A percentile compares a stretch with the other conserved stretches of the same genome.
Conservation (phyloP, 2,329 filamentous ascomycete genomes). For the Chaetothyriales sp. region DNA sequence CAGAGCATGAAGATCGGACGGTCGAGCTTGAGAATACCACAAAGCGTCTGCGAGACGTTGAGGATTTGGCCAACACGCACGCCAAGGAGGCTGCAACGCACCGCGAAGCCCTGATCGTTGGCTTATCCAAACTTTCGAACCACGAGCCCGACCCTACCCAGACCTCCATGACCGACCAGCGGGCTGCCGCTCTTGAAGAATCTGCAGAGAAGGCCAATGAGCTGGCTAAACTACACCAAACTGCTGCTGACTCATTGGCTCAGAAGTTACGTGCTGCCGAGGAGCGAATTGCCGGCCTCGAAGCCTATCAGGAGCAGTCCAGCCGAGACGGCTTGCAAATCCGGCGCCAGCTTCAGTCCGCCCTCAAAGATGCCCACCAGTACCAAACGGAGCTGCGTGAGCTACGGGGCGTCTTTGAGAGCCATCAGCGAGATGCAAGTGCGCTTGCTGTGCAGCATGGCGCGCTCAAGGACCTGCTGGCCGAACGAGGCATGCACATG, state of each 20-base stretch:
- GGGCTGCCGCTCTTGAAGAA: conserved; percentile 58
- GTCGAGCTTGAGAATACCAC: conserved; percentile 62
- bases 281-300: conserved; percentile 88
- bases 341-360: conserved; percentile 73
- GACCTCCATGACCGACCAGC: conserved; percentile 40
- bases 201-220: conserved; percentile 67
- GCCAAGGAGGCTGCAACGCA: conserved; percentile 78
- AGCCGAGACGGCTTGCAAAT: conserved; percentile 85
- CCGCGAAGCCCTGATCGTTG: conserved; percentile 65
- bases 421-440: conserved; percentile 85
- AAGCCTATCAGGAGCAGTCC: conserved; percentile 93
- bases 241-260: conserved; percentile 71
- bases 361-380: conserved; percentile 70
- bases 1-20: conserved; percentile 68
- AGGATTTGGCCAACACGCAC: conserved; percentile 77
- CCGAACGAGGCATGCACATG: conserved; percentile 74
- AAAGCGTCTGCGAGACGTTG: conserved; percentile 66
- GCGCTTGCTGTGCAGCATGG: conserved; percentile 84
- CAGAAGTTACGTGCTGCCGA: conserved; percentile 86
- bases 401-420: conserved; percentile 66
- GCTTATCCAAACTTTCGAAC: conserved; percentile 58
- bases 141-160: conserved; percentile 29
- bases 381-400: conserved; percentile 69
- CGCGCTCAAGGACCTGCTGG: conserved; percentile 81
- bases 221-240: conserved; percentile 76